Conservation (phyloP, 106 monocot genomes). For the Dendrobium chrysotoxum region DNA sequence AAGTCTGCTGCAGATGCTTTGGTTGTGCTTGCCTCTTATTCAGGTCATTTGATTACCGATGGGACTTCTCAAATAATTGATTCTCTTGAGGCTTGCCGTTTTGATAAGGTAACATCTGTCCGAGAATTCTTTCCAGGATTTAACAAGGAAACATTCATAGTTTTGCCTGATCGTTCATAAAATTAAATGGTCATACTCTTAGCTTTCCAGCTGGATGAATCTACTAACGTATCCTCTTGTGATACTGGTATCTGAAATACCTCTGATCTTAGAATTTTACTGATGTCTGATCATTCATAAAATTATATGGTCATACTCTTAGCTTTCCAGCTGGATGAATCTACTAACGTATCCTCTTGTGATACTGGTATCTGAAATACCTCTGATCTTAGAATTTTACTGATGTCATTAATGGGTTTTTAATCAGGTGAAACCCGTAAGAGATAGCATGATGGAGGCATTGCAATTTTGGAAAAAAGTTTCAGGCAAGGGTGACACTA, state of each 20-base stretch:
- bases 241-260: neutral
- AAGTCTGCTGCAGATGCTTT: constrained; percentile 91
- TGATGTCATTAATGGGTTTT: neutral
- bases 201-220: neutral
- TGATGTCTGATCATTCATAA: neutral
- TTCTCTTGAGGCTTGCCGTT: constrained; percentile 80
- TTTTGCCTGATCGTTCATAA: neutral
- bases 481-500: constrained; percentile 40
- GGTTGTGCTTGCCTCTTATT: constrained; percentile 54
- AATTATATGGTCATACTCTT: neutral
- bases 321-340: neutral
- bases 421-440: constrained; percentile 82
- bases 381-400: neutral
- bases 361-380: neutral
- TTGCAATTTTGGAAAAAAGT: constrained; percentile 67
- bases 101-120: constrained; percentile 72
- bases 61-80: constrained; percentile 54
- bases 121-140: neutral
- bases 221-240: neutral
- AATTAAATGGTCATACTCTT: neutral
- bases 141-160: neutral
- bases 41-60: constrained; percentile 64
- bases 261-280: neutral
- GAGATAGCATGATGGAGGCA: constrained; percentile 89
- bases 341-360: neutral